These are phyloP conservation scores for Puccinia triticina DNA, from an alignment of 1,284 basidiomycete species.

Conservation along the genomic window DNA sequence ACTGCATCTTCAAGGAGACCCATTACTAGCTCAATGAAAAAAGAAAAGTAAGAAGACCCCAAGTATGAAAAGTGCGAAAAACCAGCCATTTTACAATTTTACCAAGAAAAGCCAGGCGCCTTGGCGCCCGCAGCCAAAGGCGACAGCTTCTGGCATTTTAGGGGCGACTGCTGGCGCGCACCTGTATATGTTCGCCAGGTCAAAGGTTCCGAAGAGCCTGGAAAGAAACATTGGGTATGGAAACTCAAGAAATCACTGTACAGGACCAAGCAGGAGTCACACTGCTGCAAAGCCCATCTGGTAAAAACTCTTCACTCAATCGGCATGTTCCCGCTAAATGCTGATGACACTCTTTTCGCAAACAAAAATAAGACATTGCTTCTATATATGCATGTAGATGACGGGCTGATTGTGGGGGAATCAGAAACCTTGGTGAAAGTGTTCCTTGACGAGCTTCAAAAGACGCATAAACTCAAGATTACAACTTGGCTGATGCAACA, in stretches of 20 bases:
- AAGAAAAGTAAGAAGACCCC: too few species aligned
- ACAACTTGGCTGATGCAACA: not conserved
- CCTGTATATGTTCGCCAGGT: too few species aligned
- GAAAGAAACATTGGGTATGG: not conserved
- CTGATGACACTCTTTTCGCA: not conserved
- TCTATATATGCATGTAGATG: not conserved
- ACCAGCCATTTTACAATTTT: too few species aligned
- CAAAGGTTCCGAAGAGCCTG: too few species aligned
- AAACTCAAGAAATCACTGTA: not conserved
- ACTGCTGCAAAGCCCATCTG: not conserved
- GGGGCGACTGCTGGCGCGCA: too few species aligned
- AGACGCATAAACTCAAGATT: slow-evolving; percentile 1
- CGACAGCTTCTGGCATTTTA: too few species aligned
- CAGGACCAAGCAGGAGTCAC: not conserved
- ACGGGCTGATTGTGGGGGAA: not conserved
- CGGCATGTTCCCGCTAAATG: not conserved
- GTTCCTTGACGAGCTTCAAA: not conserved
- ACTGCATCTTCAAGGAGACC: too few species aligned
- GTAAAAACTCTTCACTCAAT: too few species aligned
- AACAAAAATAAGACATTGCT: not conserved
- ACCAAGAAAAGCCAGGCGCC: too few species aligned
- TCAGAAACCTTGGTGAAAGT: not conserved
- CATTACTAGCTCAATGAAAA: too few species aligned
- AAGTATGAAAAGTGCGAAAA: too few species aligned
- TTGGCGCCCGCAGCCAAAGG: too few species aligned